Evolutionary conservation across 768 basidiomycete genomes (phyloP), one percentile per base, ranked within the genome.

Genomic region (Phylloporus arenicola): DNA sequence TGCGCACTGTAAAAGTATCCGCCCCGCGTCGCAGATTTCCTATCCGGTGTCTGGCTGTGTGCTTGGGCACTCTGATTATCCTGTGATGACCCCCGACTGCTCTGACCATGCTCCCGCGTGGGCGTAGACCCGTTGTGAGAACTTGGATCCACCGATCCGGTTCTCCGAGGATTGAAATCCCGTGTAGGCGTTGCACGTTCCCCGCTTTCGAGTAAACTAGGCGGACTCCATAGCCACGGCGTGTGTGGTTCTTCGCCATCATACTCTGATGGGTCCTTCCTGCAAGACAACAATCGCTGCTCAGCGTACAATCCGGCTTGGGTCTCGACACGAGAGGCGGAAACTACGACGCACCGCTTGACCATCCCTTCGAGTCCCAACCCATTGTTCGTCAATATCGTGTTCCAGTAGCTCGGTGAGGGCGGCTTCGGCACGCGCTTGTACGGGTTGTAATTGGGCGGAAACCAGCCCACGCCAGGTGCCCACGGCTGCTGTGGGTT

Each of bases 151-250:
- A 43, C 53, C n/a, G 65, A 64, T 43, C 57, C 51, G 20, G 50
- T 47, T 22, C 60, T 55, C 16, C 61, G 67, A 11, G 47, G 40
- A 19, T 60, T 56, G 33, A 63, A 64, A 51, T 68, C 65, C 20
- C 57, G 57, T 16, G 67, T 57, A 0, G 65, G 65, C 0, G 65
- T 65, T 19, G 64, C 63, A 16, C 65, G 63, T 52, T 64, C 58
- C 7, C 44, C 55, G 25, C 6, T 55, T 34, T 70, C 60, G 7
- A 65, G 61, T 19, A 82, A 68, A 50, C 69, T 68, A 31, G 73
- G 61, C 22, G 83, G 79, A 64, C 75, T 81, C 86, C 86, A 88
- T 49, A 86, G 75, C 86, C 86, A 88, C 8, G 86, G 86, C 0
- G 86, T 87, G 13, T 76, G 71, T 6, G 72, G 68, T 14, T 67